Evolutionary conservation across 2,329 filamentous ascomycete genomes (phyloP), one percentile per base, ranked within the genome.

Genomic region (Fusarium scirpi): DNA sequence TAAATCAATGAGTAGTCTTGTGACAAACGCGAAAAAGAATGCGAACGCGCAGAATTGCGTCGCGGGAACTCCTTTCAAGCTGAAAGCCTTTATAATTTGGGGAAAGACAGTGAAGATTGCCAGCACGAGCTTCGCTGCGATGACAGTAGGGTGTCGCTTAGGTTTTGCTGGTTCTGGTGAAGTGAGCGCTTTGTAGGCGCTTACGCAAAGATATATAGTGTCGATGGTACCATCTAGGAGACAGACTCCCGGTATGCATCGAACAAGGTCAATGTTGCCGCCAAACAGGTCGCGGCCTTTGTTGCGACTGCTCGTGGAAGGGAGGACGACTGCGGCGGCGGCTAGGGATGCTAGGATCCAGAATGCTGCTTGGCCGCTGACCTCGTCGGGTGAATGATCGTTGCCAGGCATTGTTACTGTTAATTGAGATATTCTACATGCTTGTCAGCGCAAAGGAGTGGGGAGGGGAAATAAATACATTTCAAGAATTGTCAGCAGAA

Each of bases 301-400:
- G 40, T 13, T n/a, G 16, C 44, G 27, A n/a, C 8, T 29, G n/a
- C 38, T 51, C 2, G 22, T 24, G 1, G 45, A 51, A 9, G 64
- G 62, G 11, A 62, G 64, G 4, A 41, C 56, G 11, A 43, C 16
- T 11, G 49, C 56, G 8, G 62, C 64, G 18, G 24, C 34, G 1
- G 64, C 62, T 9, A 67, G n/a, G 2, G 64, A 67, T 6, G 27
- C 40, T 0, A 67, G 32, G 15, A 67, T 62, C 62, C 64, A 67
- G 8, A 67, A 67, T 2, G 49, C 62, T 2, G 62, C 24, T 47
- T 44, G 30, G 8, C 64, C 64, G 2, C 56, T 67, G 18, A 67
- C 62, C 2, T 67, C 56, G n/a, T 60, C 10, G 6, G 40, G 5
- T 0, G 22, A 29, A 18, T 44, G n/a, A 0, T 27, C 25, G 4